Conservation (phyloP, 805 yeast species). For the Pichia occidentalis region DNA sequence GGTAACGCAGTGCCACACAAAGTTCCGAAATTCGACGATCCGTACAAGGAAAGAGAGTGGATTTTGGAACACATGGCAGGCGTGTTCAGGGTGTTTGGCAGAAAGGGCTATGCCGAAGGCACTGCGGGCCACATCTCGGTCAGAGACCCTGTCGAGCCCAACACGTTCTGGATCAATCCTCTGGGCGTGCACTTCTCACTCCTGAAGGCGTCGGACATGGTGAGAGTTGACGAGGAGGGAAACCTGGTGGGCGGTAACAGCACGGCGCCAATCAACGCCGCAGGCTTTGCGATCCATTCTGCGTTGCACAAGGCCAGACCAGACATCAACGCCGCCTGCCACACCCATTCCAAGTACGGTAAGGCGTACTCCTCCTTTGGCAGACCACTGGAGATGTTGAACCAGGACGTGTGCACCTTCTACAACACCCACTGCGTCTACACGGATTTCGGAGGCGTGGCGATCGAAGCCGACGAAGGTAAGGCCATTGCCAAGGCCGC, state of each 20-base stretch:
- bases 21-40: slow-evolving; percentile 47
- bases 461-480: slow-evolving; percentile 61
- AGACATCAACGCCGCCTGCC: slow-evolving; percentile 67
- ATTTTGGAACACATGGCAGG: slow-evolving; percentile 73
- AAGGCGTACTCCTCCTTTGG: slow-evolving; percentile 63
- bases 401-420: slow-evolving; percentile 69
- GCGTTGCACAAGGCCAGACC: slow-evolving; percentile 63
- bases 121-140: slow-evolving; percentile 82
- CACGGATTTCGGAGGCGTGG: slow-evolving; percentile 71
- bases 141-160: slow-evolving; percentile 75
- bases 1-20: slow-evolving; percentile 47
- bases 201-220: slow-evolving; percentile 56
- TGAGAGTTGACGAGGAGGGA: slow-evolving; percentile 57
- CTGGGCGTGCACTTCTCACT: slow-evolving; percentile 68
- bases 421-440: slow-evolving; percentile 64
- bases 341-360: slow-evolving; percentile 60
- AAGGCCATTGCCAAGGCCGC: slow-evolving; percentile 51
- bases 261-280: slow-evolving; percentile 45
- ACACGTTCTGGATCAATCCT: slow-evolving; percentile 87
- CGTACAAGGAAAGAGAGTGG: slow-evolving; percentile 46
- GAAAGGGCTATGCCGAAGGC: slow-evolving; percentile 72
- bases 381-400: slow-evolving; percentile 65
- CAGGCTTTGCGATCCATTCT: slow-evolving; percentile 67
- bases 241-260: slow-evolving; percentile 53
- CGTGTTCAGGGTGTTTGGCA: slow-evolving; percentile 76